A percentile compares a stretch with the other conserved stretches of the same genome.
phyloP scores from a whole-genome alignment of 345 rosid species.

The Arabis hirsuta region DNA sequence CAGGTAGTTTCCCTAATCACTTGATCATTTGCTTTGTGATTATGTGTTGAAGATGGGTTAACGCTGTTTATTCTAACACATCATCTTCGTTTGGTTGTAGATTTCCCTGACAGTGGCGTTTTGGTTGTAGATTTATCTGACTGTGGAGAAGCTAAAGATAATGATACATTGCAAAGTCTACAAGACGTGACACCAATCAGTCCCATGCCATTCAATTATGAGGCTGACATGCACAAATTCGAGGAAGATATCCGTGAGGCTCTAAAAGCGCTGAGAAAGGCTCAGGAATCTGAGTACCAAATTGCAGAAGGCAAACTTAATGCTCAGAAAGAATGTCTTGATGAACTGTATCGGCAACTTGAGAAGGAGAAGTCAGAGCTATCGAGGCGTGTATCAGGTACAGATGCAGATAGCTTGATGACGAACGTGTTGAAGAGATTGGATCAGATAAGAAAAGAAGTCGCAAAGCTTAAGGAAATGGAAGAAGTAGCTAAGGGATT shows the following conservation, averaged over 20 bases:
- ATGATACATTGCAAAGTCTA: slow-evolving; percentile 37
- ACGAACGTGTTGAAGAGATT: slow-evolving; percentile 51
- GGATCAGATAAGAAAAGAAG: slow-evolving; percentile 64
- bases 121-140: slow-evolving; percentile 46
- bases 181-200: slow-evolving; percentile 38
- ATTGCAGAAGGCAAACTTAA: slow-evolving; percentile 65
- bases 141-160: slow-evolving; percentile 45
- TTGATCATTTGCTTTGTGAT: slow-evolving; percentile 18
- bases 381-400: slow-evolving; percentile 37
- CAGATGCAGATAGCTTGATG: slow-evolving; percentile 44
- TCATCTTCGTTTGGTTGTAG: slow-evolving; percentile 39
- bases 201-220: slow-evolving; percentile 50
- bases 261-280: slow-evolving; percentile 56
- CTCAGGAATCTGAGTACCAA: slow-evolving; percentile 69
- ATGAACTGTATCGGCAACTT: slow-evolving; percentile 64
- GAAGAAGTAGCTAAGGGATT: slow-evolving; percentile 72
- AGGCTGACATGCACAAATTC: slow-evolving; percentile 55
- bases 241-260: slow-evolving; percentile 67
- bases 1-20: slow-evolving; percentile 50
- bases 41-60: slow-evolving; percentile 1
- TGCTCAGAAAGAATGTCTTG: slow-evolving; percentile 64
- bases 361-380: slow-evolving; percentile 66
- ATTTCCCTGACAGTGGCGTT: slow-evolving; percentile 37
- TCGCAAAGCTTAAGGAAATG: slow-evolving; percentile 66
- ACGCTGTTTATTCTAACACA: not conserved